Evolutionary conservation across 2,329 filamentous ascomycete species (phyloP), one percentile per base, ranked within the genome.

Genomic region (Ophiobolus disseminans): DNA sequence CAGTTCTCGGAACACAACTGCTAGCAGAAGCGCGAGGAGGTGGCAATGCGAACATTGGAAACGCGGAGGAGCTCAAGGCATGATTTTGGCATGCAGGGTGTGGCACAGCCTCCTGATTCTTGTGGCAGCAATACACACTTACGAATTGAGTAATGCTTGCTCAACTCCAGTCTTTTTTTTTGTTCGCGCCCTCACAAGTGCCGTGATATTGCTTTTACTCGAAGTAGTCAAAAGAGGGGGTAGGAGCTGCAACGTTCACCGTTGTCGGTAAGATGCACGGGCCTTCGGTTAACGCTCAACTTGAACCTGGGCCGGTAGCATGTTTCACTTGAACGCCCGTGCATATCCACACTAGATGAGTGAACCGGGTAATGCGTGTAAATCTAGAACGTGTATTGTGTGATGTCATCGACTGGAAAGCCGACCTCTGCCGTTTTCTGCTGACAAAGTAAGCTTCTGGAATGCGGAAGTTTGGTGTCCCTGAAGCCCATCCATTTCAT

Each of bases 11-110:
- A 40, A 80, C 82, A 17, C 75, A 78, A 62, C 72, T 84, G 16
- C 65, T 84, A 40, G 79, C 79, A 34, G 81, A 84, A 65, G 73
- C 76, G 4, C 73, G 77, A 55, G 82, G 78, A 3, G 82, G 81
- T 5, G 82, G 80, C 1, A 77, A 72, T 2, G 81, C 79, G 46
- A 81, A 76, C 3, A 78, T 84, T 57, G 78, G 60, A 4, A 62
- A 58, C 16, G 60, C 50, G 28, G 42, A 53, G 39, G 56, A 50
- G 7, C 34, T 45, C 23, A 45, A 45, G 20, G 20, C 20, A 4
- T 22, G 6, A 23, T 22, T 22, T 22, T n/a, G n/a, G 22, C 30
- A 36, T 43, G 14, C 16, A 22, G 10, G 16, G 20, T 8, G 8
- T n/a, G 14, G 20, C 20, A 38, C n/a, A 23, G 14, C n/a, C 11